Evolutionary conservation across 2,329 filamentous ascomycete genomes (phyloP).

Genomic region (Aspergillus pseudotamarii): DNA sequence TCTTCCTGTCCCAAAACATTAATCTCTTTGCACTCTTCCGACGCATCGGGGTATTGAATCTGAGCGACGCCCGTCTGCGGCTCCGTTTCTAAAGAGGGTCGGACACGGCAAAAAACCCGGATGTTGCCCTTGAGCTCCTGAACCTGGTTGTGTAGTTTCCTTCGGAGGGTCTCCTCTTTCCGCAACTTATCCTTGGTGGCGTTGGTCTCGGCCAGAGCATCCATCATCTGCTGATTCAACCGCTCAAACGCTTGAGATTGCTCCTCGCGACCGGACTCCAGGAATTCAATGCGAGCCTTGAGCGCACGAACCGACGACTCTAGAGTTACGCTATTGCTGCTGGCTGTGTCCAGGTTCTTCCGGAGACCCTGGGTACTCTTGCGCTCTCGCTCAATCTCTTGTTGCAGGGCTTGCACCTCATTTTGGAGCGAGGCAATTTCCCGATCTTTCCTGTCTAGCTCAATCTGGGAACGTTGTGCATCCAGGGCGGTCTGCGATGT

Average conservation of each 20-base stretch:
- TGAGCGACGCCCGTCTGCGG: constrained; percentile 65
- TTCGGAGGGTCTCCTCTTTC: constrained; percentile 84
- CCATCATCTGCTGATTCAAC: constrained; percentile 78
- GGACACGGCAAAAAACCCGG: constrained; percentile 93
- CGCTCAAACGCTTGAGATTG: constrained; percentile 83
- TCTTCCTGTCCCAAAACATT: constrained; percentile 81
- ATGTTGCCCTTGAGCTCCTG: constrained; percentile 98
- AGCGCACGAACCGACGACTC: constrained; percentile 76
- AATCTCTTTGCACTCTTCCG: constrained; percentile 85
- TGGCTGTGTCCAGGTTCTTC: constrained; percentile 61
- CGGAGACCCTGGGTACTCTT: constrained; percentile 61
- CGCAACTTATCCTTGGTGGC: constrained; percentile 79
- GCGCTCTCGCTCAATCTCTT: constrained; percentile 64
- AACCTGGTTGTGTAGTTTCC: constrained; percentile 95
- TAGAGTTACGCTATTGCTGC: constrained; percentile 65
- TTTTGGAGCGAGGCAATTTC: constrained; percentile 51
- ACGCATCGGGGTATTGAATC: constrained; percentile 76
- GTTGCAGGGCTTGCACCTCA: constrained; percentile 45
- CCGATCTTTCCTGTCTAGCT: constrained; percentile 57
- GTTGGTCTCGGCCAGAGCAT: constrained; percentile 71
- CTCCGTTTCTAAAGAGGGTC: constrained; percentile 68
- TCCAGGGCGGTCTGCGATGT: constrained; percentile 37
- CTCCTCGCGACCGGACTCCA: constrained; percentile 86
- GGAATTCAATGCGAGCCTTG: constrained; percentile 80
- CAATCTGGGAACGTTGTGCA: constrained; percentile 46